Conservation (phyloP, 2,329 filamentous ascomycete species). For the Botrytis medusae region DNA sequence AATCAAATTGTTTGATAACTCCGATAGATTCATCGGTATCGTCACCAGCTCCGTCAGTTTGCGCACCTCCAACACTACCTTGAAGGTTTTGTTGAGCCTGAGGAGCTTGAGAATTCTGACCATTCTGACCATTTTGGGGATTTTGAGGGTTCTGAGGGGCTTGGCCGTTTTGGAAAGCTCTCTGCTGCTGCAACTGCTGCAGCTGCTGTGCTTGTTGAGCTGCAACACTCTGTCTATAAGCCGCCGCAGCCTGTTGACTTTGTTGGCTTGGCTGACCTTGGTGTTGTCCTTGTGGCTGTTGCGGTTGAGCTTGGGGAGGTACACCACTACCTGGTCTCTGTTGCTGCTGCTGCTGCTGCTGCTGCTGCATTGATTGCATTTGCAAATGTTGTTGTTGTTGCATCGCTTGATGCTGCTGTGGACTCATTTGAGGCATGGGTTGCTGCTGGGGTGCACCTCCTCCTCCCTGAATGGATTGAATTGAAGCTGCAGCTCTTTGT, state of each 20-base stretch:
- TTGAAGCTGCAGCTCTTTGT: constrained; percentile 62
- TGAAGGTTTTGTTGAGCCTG: constrained; percentile 28
- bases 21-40: constrained; percentile 54
- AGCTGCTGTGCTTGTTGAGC: constrained; percentile 20
- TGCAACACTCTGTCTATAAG: constrained; percentile 17
- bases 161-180: constrained; percentile 31
- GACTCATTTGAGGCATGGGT: constrained; percentile 29
- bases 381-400: constrained; percentile 29
- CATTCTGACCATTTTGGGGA: constrained; percentile 41
- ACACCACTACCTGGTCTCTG: not conserved
- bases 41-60: constrained; percentile 73
- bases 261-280: constrained; percentile 9
- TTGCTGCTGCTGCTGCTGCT: not conserved
- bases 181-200: constrained; percentile 14
- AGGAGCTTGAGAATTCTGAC: constrained; percentile 14
- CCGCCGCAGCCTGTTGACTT: constrained; percentile 11
- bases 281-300: constrained; percentile 9
- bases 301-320: not conserved
- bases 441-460: constrained; percentile 36
- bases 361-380: constrained; percentile 2
- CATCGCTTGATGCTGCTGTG: constrained; percentile 38
- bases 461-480: constrained; percentile 56
- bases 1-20: constrained; percentile 56
- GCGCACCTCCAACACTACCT: constrained; percentile 52
- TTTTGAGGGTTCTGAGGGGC: constrained; percentile 28